A percentile compares a stretch with the other conserved stretches of the same genome.
Evolutionary conservation across 345 rosid species (phyloP).

Genomic region (Boechera retrofracta): DNA sequence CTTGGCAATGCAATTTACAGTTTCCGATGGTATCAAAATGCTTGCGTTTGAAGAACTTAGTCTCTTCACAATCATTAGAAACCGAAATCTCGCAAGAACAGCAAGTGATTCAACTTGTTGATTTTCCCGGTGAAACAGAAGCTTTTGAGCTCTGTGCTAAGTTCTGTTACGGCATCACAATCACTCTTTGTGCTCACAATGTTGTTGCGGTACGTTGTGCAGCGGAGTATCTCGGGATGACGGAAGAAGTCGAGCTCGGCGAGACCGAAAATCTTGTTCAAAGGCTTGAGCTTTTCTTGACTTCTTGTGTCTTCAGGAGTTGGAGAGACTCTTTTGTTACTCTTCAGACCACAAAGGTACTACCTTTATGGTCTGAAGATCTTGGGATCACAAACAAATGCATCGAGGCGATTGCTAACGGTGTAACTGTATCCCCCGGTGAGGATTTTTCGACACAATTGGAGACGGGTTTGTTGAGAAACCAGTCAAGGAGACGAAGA

Average conservation of each 20-base stretch:
- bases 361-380: conserved; percentile 80
- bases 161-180: conserved; percentile 95
- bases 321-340: conserved; percentile 89
- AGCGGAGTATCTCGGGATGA: conserved; percentile 89
- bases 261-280: conserved; percentile 81
- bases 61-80: conserved; percentile 51
- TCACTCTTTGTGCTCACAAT: conserved; percentile 89
- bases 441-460: conserved; percentile 46
- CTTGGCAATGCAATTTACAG: conserved; percentile 47
- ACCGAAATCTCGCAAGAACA: conserved; percentile 66
- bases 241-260: conserved; percentile 68
- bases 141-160: conserved; percentile 95
- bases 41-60: conserved; percentile 62
- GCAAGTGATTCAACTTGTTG: conserved; percentile 71
- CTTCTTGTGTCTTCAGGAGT: conserved; percentile 74
- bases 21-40: conserved; percentile 95
- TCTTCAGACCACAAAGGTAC: conserved; percentile 71
- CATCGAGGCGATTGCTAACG: conserved; percentile 70
- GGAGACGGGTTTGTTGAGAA: conserved; percentile 68
- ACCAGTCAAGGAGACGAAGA: conserved; percentile 70
- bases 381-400: conserved; percentile 84
- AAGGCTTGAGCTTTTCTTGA: conserved; percentile 84
- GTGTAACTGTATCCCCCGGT: conserved; percentile 61
- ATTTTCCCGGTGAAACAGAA: conserved; percentile 85
- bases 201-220: conserved; percentile 84